These are phyloP conservation scores for Crithidia fasciculata DNA, from an alignment of 208 protist genomes.

Conservation along the genomic window DNA sequence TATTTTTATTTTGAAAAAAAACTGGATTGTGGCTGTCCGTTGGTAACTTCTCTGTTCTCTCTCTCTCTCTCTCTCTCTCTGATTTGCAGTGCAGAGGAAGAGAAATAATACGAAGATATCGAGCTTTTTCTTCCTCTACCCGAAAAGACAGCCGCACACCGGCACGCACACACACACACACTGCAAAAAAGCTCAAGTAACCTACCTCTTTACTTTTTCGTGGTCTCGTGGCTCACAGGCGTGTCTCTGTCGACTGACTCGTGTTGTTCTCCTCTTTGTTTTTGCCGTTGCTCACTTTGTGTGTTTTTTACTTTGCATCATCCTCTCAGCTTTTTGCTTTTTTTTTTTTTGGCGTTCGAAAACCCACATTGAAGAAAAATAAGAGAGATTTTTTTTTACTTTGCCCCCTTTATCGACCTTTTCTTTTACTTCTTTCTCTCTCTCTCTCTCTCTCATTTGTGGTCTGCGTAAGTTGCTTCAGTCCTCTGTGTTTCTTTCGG, in stretches of 20 bases:
- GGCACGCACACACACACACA: background rate
- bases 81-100: too few species aligned
- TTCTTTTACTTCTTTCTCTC: constrained; percentile 20
- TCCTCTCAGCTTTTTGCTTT: background rate
- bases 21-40: too few species aligned
- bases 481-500: too few species aligned
- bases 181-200: background rate
- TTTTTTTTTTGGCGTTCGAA: background rate
- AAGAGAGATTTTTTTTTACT: background rate
- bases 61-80: too few species aligned
- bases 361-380: background rate
- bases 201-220: too few species aligned
- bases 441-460: constrained; percentile 7
- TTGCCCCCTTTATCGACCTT: background rate
- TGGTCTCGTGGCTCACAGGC: too few species aligned
- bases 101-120: too few species aligned
- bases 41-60: too few species aligned
- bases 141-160: background rate
- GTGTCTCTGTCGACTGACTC: too few species aligned
- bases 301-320: background rate
- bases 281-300: background rate
- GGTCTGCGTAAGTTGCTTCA: background rate
- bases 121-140: too few species aligned
- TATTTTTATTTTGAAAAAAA: too few species aligned
- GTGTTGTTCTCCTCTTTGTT: background rate